phyloP scores from a whole-genome alignment of 2,329 filamentous ascomycete genomes.

The Colletotrichum destructivum region DNA sequence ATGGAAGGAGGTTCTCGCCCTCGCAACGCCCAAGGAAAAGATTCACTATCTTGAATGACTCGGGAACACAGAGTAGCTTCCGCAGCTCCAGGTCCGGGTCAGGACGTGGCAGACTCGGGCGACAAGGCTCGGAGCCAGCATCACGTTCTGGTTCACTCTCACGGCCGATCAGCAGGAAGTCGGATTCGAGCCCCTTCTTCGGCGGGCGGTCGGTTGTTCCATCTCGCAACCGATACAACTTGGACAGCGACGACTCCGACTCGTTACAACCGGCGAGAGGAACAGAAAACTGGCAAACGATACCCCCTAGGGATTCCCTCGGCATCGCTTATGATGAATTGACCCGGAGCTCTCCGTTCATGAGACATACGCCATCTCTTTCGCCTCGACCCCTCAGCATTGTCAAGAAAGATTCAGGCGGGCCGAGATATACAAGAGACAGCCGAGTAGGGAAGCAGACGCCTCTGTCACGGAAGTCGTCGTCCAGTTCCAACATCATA shows the following conservation, averaged over 20 bases:
- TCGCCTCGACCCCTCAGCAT: conserved; percentile 42
- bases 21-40: conserved; percentile 17
- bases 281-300: conserved; percentile 40
- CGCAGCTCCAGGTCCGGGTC: conserved; percentile 30
- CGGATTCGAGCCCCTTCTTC: conserved; percentile 43
- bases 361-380: conserved; percentile 23
- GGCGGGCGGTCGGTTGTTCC: conserved; percentile 41
- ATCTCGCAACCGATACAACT: conserved; percentile 33
- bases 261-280: conserved; percentile 22
- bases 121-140: conserved; percentile 31
- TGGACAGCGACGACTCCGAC: conserved; percentile 39
- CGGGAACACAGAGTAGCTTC: conserved; percentile 21
- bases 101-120: conserved; percentile 33
- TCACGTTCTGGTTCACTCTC: conserved; percentile 34
- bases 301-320: conserved; percentile 34
- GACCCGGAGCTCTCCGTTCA: conserved; percentile 34
- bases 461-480: conserved; percentile 29
- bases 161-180: conserved; percentile 42
- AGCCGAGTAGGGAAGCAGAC: conserved; percentile 35
- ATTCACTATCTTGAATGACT: conserved; percentile 16
- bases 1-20: conserved; percentile 36
- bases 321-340: conserved; percentile 41
- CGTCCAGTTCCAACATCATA: conserved; percentile 36
- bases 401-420: conserved; percentile 37
- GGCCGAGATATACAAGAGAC: conserved; percentile 21